phyloP scores from a whole-genome alignment of 768 basidiomycete species.

The Lentinula raphanica region DNA sequence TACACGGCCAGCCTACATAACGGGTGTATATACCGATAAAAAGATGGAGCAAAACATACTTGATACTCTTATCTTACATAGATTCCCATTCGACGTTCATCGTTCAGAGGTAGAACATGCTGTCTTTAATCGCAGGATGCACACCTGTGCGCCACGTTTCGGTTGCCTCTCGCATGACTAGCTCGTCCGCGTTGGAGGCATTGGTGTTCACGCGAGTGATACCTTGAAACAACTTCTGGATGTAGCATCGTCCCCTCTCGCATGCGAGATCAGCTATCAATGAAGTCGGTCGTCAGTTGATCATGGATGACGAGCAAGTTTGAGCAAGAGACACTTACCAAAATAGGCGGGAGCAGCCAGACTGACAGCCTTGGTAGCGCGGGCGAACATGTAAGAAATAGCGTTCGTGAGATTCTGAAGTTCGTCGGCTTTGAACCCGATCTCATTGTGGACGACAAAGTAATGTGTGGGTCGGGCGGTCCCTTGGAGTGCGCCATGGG shows the following conservation, averaged over 20 bases:
- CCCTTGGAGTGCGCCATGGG: conserved; percentile 73
- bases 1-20: neutral
- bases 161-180: conserved; percentile 49
- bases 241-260: conserved; percentile 64
- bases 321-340: too few relatives aligned
- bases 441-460: conserved; percentile 78
- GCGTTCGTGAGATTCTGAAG: conserved; percentile 68
- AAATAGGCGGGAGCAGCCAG: conserved; percentile 76
- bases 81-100: too few relatives aligned
- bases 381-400: conserved; percentile 74
- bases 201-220: conserved; percentile 27
- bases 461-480: conserved; percentile 76
- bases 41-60: neutral
- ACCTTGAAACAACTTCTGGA: conserved; percentile 68
- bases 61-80: too few relatives aligned
- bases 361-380: conserved; percentile 84
- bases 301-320: too few relatives aligned
- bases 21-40: neutral
- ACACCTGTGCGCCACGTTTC: conserved; percentile 56
- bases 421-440: conserved; percentile 59
- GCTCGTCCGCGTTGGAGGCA: conserved; percentile 38
- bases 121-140: conserved; percentile 47
- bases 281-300: too few relatives aligned
- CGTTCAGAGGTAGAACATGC: conserved; percentile 71
- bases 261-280: conserved; percentile 25